Conservation (phyloP, 176 grass and related monocot species). For the Thinopyrum elongatum region DNA sequence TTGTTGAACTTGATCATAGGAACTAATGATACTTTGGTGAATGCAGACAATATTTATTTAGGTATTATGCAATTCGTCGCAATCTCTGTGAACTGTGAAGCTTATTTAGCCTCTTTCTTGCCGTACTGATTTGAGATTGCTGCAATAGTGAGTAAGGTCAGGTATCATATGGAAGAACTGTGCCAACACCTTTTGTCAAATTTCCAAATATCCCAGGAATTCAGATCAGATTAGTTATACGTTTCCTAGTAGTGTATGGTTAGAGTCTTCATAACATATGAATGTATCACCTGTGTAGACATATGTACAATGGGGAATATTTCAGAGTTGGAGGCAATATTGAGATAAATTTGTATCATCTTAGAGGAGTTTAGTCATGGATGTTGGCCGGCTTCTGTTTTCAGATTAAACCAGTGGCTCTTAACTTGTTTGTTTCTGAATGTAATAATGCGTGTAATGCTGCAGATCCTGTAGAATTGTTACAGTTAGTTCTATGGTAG, state of each 20-base stretch:
- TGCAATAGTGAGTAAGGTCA: neutral
- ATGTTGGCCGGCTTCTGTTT: neutral
- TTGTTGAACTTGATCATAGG: neutral
- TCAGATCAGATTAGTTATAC: neutral
- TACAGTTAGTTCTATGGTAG: neutral
- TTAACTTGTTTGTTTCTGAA: neutral
- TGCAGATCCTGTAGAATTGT: neutral
- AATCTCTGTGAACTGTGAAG: neutral
- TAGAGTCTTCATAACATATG: neutral
- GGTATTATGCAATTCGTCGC: neutral
- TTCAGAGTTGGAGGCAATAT: neutral
- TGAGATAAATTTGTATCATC: neutral
- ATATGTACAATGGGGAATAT: neutral
- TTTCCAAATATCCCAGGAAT: neutral
- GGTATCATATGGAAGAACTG: neutral
- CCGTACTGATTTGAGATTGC: slow-evolving; percentile 8
- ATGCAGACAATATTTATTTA: neutral
- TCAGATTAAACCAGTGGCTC: neutral
- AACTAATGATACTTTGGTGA: neutral
- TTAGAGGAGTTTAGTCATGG: neutral
- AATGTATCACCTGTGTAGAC: neutral
- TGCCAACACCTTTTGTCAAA: neutral
- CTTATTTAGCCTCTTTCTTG: slow-evolving; percentile 14
- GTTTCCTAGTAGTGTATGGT: neutral
- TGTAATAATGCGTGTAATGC: neutral